Evolutionary conservation across 805 yeast genomes (phyloP).

Genomic region (Teunomyces funiuensis): DNA sequence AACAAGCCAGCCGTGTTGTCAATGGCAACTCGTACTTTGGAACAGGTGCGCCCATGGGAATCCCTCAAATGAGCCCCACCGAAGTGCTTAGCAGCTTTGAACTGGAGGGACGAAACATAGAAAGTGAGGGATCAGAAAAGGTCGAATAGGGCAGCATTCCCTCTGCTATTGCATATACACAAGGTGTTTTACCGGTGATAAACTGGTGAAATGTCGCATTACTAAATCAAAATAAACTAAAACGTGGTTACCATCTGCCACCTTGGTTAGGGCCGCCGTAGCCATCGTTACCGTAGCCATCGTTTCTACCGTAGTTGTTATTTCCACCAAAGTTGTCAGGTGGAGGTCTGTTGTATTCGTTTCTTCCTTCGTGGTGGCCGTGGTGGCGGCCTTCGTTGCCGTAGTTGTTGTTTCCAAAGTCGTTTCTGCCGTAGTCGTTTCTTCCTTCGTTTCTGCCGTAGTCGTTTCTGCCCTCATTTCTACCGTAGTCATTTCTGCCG

Average conservation of each 20-base stretch:
- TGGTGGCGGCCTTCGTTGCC: conserved; percentile 11
- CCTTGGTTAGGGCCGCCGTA: conserved; percentile 11
- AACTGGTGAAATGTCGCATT: not conserved
- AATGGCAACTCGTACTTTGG: not conserved
- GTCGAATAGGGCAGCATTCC: conserved; percentile 16
- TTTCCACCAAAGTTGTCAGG: conserved; percentile 5
- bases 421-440: conserved; percentile 11
- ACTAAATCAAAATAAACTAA: not conserved
- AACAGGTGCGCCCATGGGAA: not conserved
- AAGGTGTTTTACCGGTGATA: not conserved
- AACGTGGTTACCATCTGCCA: conserved; percentile 12
- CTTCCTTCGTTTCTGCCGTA: conserved; percentile 10
- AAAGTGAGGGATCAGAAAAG: conserved; percentile 25
- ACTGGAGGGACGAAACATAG: conserved; percentile 17
- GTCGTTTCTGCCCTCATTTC: conserved; percentile 9
- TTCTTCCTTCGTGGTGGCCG: conserved; percentile 6
- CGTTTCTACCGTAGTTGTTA: conserved; percentile 8
- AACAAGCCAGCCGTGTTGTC: conserved; percentile 30
- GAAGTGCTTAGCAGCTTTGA: conserved; percentile 17
- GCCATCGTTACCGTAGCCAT: conserved; percentile 5
- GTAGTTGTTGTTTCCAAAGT: conserved; percentile 8
- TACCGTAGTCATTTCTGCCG: conserved; percentile 6
- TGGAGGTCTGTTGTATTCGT: no score
- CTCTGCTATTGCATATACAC: not conserved
- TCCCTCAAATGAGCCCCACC: conserved; percentile 12